A percentile compares a stretch with the other conserved stretches of the same genome.
Conservation (phyloP, 2,329 filamentous ascomycete genomes). For the Niveomyces coronatus region DNA sequence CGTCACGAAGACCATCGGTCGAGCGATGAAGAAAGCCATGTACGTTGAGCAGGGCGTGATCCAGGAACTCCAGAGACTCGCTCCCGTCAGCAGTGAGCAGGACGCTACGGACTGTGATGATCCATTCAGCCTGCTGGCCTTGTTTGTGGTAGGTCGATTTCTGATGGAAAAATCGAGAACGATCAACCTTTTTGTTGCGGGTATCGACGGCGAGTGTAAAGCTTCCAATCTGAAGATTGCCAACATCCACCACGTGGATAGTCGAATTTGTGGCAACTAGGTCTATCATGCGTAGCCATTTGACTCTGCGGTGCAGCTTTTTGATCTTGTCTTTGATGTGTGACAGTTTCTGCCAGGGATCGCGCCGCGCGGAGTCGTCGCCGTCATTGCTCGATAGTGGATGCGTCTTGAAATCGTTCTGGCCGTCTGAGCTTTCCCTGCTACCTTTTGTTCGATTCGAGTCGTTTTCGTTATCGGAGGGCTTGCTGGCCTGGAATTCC, state of each 20-base stretch:
- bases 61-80: slow-evolving; percentile 79
- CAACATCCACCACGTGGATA: slow-evolving; percentile 68
- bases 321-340: slow-evolving; percentile 78
- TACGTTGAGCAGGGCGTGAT: slow-evolving; percentile 79
- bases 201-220: slow-evolving; percentile 86
- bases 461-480: slow-evolving; percentile 17
- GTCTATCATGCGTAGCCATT: slow-evolving; percentile 84
- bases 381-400: slow-evolving; percentile 15
- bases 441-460: slow-evolving; percentile 16
- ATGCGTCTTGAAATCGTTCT: slow-evolving; percentile 8
- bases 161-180: slow-evolving; percentile 79
- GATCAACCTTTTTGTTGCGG: slow-evolving; percentile 79
- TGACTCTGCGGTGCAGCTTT: slow-evolving; percentile 71
- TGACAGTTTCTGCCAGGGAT: slow-evolving; percentile 73
- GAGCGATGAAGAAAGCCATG: slow-evolving; percentile 84
- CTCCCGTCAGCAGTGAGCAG: slow-evolving; percentile 78
- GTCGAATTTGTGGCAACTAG: slow-evolving; percentile 74
- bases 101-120: slow-evolving; percentile 73
- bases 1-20: slow-evolving; percentile 78
- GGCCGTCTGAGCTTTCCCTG: slow-evolving; percentile 9
- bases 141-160: slow-evolving; percentile 49
- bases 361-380: slow-evolving; percentile 23
- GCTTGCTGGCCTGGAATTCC: slow-evolving; percentile 45
- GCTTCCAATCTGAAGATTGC: slow-evolving; percentile 73
- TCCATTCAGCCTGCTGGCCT: slow-evolving; percentile 80